phyloP scores from a whole-genome alignment of 2,329 filamentous ascomycete genomes.

The Aureobasidium sp. region DNA sequence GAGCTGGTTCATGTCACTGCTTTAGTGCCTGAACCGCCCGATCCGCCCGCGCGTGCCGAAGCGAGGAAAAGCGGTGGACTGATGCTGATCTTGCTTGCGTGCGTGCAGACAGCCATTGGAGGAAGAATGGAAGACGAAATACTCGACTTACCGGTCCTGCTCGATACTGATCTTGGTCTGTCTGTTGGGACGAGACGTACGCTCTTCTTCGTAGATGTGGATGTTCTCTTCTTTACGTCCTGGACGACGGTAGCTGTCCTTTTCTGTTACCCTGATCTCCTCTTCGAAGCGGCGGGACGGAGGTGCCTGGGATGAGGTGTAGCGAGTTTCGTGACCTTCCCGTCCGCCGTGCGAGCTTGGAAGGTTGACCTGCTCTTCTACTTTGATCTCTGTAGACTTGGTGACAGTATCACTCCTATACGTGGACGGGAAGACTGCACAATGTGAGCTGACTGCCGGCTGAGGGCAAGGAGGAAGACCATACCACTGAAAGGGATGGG shows the following conservation, averaged over 20 bases:
- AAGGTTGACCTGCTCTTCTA: conserved; percentile 83
- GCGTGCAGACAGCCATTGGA: neutral
- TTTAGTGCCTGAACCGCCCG: conserved; percentile 18
- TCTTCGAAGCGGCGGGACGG: conserved; percentile 69
- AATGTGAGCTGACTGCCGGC: neutral
- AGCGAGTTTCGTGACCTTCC: conserved; percentile 88
- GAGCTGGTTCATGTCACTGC: conserved; percentile 10
- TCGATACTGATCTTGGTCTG: conserved; percentile 38
- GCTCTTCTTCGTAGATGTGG: conserved; percentile 32
- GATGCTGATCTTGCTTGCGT: conserved; percentile 16
- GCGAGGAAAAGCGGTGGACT: conserved; percentile 14
- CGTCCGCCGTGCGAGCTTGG: conserved; percentile 81
- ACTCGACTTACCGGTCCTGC: conserved; percentile 43
- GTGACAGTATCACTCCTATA: conserved; percentile 71
- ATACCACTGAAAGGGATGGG: conserved; percentile 20
- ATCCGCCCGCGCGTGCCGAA: conserved; percentile 11
- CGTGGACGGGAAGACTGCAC: conserved; percentile 85
- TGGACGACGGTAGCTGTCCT: conserved; percentile 69
- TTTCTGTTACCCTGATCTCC: conserved; percentile 78
- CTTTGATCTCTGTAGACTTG: conserved; percentile 64
- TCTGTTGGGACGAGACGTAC: conserved; percentile 28
- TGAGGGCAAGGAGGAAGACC: neutral
- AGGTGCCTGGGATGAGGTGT: conserved; percentile 50
- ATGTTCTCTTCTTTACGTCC: conserved; percentile 40
- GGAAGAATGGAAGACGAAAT: neutral